phyloP scores from a whole-genome alignment of 1,284 basidiomycete genomes.

The Tremellales sp. region DNA sequence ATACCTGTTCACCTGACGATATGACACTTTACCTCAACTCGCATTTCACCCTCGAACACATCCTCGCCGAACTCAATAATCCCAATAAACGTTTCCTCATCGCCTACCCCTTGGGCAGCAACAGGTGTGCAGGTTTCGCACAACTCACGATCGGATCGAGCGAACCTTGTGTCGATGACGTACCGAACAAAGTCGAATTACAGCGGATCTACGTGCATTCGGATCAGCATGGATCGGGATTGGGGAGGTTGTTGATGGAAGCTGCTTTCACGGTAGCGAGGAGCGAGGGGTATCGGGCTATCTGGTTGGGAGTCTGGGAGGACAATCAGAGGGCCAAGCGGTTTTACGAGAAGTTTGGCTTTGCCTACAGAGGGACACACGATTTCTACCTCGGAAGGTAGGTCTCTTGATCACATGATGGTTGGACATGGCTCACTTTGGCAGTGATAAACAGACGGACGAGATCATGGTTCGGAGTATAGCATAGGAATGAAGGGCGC shows the following conservation, averaged over 20 bases:
- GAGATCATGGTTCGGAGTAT: too few relatives aligned
- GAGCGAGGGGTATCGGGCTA: slow-evolving; percentile 18
- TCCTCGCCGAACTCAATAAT: not conserved
- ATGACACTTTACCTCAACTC: not conserved
- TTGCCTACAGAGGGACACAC: slow-evolving; percentile 11
- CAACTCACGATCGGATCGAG: not conserved
- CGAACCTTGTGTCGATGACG: not conserved
- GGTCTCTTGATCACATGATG: too few relatives aligned
- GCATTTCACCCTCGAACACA: not conserved
- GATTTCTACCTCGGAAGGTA: slow-evolving; percentile 17
- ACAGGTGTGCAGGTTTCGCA: not conserved
- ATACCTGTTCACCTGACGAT: not conserved
- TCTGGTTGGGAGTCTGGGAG: slow-evolving; percentile 40
- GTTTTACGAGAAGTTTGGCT: slow-evolving; percentile 33
- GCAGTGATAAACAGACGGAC: not conserved
- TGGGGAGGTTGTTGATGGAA: slow-evolving; percentile 2
- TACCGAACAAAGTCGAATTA: not conserved
- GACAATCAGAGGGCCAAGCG: slow-evolving; percentile 21
- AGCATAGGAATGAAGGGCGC: too few relatives aligned
- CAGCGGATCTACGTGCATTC: slow-evolving; percentile 20
- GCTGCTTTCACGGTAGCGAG: slow-evolving; percentile 15
- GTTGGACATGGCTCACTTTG: too few relatives aligned
- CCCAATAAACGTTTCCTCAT: not conserved
- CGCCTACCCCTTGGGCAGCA: not conserved
- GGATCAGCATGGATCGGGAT: slow-evolving; percentile 26